Evolutionary conservation across 495 filamentous ascomycete genomes (phyloP).

Genomic region (Podospora appendiculata): DNA sequence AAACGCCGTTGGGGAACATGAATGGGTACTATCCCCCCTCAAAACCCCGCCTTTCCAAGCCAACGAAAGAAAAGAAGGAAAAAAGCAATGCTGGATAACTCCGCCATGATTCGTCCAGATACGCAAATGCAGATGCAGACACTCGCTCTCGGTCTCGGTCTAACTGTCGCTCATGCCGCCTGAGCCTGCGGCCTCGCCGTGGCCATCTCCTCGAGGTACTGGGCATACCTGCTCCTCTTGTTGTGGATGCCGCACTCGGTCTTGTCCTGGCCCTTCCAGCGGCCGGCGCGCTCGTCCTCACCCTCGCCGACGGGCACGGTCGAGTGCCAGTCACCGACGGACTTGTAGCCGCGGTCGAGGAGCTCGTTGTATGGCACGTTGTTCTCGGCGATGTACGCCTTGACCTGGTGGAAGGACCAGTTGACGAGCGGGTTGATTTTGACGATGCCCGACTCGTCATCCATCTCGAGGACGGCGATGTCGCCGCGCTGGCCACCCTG

Average conservation of each 20-base stretch:
- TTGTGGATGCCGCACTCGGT: slow-evolving; percentile 99
- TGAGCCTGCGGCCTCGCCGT: slow-evolving; percentile 30
- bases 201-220: slow-evolving; percentile 70
- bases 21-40: no score
- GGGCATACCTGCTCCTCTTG: slow-evolving; percentile 83
- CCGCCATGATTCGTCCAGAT: no score
- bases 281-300: slow-evolving; percentile 93
- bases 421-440: slow-evolving; percentile 98
- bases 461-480: slow-evolving; percentile 83
- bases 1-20: no score
- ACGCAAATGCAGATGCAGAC: no score
- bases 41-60: no score
- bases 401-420: slow-evolving; percentile 88
- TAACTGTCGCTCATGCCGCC: not conserved
- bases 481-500: slow-evolving; percentile 90
- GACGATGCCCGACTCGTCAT: slow-evolving; percentile 78
- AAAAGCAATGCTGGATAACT: not conserved
- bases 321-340: slow-evolving; percentile 94
- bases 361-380: slow-evolving; percentile 90
- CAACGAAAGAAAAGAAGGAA: not conserved
- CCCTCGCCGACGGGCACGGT: slow-evolving; percentile 83
- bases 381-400: slow-evolving; percentile 75
- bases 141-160: no score
- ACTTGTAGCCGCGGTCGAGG: slow-evolving; percentile 90
- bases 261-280: slow-evolving; percentile 93